Conservation (phyloP, 306 rosid species). For the Hippophae tibetana region DNA sequence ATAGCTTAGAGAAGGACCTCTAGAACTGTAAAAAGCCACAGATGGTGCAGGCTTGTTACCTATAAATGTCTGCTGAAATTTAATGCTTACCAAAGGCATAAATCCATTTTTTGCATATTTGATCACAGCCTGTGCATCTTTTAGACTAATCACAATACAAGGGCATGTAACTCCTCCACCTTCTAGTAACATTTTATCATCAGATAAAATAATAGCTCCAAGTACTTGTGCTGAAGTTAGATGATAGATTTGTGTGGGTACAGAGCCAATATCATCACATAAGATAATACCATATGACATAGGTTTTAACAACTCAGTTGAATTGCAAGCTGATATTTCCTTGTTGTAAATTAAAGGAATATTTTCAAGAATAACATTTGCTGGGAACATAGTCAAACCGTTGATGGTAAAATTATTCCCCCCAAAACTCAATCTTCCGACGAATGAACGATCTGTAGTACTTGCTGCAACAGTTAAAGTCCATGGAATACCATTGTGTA, state of each 20-base stretch:
- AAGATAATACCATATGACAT: constrained; percentile 10
- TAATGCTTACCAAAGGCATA: constrained; percentile 18
- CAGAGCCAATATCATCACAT: constrained; percentile 7
- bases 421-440: constrained; percentile 1
- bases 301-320: not conserved
- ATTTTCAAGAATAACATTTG: not conserved
- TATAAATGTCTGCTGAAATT: constrained; percentile 22
- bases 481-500: constrained; percentile 18
- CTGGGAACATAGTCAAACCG: constrained; percentile 8
- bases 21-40: constrained; percentile 25
- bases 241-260: not conserved
- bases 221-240: not conserved
- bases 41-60: constrained; percentile 34
- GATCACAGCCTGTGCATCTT: constrained; percentile 16
- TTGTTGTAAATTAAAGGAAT: not conserved
- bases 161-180: constrained; percentile 10
- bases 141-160: constrained; percentile 15
- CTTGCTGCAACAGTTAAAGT: constrained; percentile 12
- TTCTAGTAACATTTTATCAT: constrained; percentile 19
- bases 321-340: constrained; percentile 16
- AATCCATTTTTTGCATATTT: constrained; percentile 10
- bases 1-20: constrained; percentile 30
- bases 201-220: constrained; percentile 27
- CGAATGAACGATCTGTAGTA: constrained; percentile 8
- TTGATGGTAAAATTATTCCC: not conserved